phyloP scores from a whole-genome alignment of 352 stramenopile genomes.

The Discostella stelligera region DNA sequence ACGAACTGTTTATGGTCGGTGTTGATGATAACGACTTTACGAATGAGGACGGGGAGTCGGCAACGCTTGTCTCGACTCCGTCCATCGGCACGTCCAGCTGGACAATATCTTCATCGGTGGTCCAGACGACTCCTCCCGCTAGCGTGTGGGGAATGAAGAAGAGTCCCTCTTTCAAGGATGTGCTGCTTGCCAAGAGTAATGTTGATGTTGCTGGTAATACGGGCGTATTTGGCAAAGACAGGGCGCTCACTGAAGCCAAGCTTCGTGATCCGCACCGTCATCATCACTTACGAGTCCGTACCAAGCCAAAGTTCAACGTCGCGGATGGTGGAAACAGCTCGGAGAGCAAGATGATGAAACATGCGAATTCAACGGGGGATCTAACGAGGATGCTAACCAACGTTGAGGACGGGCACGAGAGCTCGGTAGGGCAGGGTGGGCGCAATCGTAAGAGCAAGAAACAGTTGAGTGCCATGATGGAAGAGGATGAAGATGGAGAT shows the following conservation, averaged over 20 bases:
- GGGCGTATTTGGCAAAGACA: slow-evolving; percentile 23
- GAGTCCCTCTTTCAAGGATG: slow-evolving; percentile 43
- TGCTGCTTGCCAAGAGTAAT: slow-evolving; percentile 33
- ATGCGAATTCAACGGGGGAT: slow-evolving; percentile 55
- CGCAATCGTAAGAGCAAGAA: slow-evolving; percentile 30
- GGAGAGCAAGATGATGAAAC: slow-evolving; percentile 33
- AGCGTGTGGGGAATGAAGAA: slow-evolving; percentile 40
- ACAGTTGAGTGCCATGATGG: slow-evolving; percentile 48
- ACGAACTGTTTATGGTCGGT: slow-evolving; percentile 32
- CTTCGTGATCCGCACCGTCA: slow-evolving; percentile 38
- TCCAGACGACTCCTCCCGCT: background rate
- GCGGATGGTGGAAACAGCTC: slow-evolving; percentile 13
- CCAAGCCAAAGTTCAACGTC: slow-evolving; percentile 53
- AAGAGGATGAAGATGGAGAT: slow-evolving; percentile 54
- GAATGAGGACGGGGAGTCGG: slow-evolving; percentile 19
- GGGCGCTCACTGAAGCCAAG: slow-evolving; percentile 34
- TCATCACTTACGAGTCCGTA: slow-evolving; percentile 44
- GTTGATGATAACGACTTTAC: slow-evolving; percentile 23
- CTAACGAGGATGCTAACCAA: slow-evolving; percentile 45
- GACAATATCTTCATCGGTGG: slow-evolving; percentile 25
- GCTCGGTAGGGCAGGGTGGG: slow-evolving; percentile 22
- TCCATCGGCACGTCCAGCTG: slow-evolving; percentile 43
- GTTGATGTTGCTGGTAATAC: background rate
- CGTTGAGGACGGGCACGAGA: slow-evolving; percentile 44
- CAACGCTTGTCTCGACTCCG: slow-evolving; percentile 23